phyloP scores from a whole-genome alignment of 2,329 filamentous ascomycete genomes.

The Pseudocercospora musae region DNA sequence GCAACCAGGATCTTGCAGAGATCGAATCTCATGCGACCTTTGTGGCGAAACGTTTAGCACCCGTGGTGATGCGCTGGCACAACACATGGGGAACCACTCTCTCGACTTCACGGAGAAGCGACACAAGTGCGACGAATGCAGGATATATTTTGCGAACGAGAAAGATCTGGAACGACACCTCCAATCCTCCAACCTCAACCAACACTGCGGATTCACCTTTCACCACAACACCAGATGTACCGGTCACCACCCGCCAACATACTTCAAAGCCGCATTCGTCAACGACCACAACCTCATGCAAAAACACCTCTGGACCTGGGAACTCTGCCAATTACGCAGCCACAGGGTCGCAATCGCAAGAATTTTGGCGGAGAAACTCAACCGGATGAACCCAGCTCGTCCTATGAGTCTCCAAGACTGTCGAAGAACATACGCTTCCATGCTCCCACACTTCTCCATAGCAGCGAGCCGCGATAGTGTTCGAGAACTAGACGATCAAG shows the following conservation, averaged over 20 bases:
- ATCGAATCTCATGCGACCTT: conserved; percentile 19
- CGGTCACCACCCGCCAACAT: conserved; percentile 24
- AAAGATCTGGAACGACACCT: conserved; percentile 24
- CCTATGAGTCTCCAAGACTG: conserved; percentile 21
- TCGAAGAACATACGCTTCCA: conserved; percentile 16
- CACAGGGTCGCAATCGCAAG: conserved; percentile 21
- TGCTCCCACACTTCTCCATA: conserved; percentile 22
- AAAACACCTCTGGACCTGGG: conserved; percentile 26
- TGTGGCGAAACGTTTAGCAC: conserved; percentile 20
- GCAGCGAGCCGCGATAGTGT: conserved; percentile 12
- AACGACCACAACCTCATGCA: conserved; percentile 25
- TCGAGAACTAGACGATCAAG: neutral
- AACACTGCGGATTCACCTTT: conserved; percentile 27
- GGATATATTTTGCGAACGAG: conserved; percentile 26
- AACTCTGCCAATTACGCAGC: conserved; percentile 20
- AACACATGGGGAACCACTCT: conserved; percentile 25
- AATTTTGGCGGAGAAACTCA: conserved; percentile 17
- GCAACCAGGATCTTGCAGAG: conserved; percentile 9
- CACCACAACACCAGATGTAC: conserved; percentile 19
- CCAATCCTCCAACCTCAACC: conserved; percentile 21
- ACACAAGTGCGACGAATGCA: conserved; percentile 25
- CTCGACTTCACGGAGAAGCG: conserved; percentile 25
- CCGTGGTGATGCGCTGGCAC: conserved; percentile 14
- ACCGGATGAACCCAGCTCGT: conserved; percentile 5
- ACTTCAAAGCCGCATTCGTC: conserved; percentile 16